Percentiles rank a stretch among this genome's conserved stretches.
phyloP scores from a whole-genome alignment of 345 rosid species.

The Eucalyptus cloeziana region DNA sequence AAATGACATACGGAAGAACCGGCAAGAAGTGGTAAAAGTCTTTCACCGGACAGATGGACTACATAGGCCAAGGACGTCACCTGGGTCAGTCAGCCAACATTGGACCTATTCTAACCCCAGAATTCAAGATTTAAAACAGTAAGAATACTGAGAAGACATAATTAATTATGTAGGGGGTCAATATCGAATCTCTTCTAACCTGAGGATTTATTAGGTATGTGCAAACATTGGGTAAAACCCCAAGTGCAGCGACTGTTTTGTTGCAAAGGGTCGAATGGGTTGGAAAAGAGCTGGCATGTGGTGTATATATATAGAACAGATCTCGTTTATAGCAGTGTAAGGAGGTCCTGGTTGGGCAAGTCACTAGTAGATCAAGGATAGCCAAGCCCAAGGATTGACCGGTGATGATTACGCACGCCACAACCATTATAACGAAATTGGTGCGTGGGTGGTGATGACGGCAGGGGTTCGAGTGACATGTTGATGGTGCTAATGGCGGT shows the following conservation, averaged over 20 bases:
- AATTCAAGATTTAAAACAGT: fast-evolving
- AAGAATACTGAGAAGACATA: not conserved
- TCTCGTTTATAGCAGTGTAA: not conserved
- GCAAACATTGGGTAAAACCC: not conserved
- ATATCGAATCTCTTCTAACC: not conserved
- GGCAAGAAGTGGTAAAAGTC: not conserved
- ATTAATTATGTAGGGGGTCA: not conserved
- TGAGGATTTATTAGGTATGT: not conserved
- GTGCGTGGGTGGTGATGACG: not conserved
- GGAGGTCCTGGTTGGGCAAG: not conserved
- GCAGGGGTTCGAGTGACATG: not conserved
- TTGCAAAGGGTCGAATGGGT: not conserved
- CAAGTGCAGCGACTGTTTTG: not conserved
- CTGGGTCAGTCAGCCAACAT: not conserved
- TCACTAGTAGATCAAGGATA: not conserved
- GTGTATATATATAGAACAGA: not conserved
- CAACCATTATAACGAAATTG: not conserved
- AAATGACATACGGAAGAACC: not conserved
- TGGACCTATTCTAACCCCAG: not conserved
- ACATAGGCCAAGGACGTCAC: not conserved
- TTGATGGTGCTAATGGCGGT: not conserved
- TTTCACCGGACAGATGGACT: not conserved
- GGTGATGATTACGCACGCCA: not conserved
- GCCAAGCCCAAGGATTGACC: fast-evolving
- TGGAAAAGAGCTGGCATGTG: not conserved